phyloP scores from a whole-genome alignment of 177 flowering plant species.

The Tripterygium wilfordii region DNA sequence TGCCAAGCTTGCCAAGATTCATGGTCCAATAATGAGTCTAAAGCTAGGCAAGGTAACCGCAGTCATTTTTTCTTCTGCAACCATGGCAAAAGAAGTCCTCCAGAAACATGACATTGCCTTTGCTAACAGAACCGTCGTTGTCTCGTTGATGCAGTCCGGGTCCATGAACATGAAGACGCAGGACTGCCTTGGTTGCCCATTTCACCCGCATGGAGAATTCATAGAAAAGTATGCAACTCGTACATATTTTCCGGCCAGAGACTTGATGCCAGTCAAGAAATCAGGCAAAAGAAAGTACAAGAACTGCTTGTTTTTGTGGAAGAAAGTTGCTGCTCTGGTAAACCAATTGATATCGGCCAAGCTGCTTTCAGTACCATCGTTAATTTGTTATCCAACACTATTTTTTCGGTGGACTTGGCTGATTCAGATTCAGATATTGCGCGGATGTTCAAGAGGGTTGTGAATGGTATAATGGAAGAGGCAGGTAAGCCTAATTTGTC shows the following conservation, averaged over 20 bases:
- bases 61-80: slow-evolving; percentile 41
- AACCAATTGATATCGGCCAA: slow-evolving; percentile 28
- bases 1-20: slow-evolving; percentile 28
- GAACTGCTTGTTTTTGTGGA: slow-evolving; percentile 22
- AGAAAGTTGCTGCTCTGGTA: slow-evolving; percentile 14
- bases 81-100: slow-evolving; percentile 41
- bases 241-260: slow-evolving; percentile 20
- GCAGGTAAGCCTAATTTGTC: slow-evolving; percentile 36
- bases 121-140: slow-evolving; percentile 21
- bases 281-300: slow-evolving; percentile 27
- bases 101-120: slow-evolving; percentile 43
- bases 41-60: slow-evolving; percentile 42
- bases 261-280: slow-evolving; percentile 25
- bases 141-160: slow-evolving; percentile 26
- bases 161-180: slow-evolving; percentile 16
- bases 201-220: slow-evolving; percentile 19
- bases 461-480: slow-evolving; percentile 22
- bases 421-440: neutral
- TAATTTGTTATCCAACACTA: slow-evolving; percentile 29
- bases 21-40: slow-evolving; percentile 53
- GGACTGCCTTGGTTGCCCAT: slow-evolving; percentile 31
- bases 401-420: slow-evolving; percentile 15
- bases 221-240: slow-evolving; percentile 27
- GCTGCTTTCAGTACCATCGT: slow-evolving; percentile 32
- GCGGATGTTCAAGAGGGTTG: slow-evolving; percentile 7